Evolutionary conservation across 768 basidiomycete genomes (phyloP), one percentile per base, ranked within the genome.

Genomic region (Podaxis sp.): DNA sequence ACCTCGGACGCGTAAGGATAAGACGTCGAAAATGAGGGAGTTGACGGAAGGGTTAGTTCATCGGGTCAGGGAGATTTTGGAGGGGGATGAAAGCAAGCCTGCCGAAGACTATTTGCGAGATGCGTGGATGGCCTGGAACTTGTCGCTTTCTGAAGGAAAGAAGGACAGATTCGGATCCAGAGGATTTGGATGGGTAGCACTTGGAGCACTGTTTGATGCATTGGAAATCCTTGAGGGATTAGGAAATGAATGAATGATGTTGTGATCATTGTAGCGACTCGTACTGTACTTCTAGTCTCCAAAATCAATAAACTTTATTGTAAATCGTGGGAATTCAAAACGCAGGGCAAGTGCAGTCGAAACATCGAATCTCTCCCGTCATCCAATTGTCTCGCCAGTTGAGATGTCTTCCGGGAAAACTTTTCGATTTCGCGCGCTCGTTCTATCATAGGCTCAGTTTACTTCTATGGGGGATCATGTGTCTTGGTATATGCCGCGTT

Each of bases 141-240:
- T 87, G 15, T 77, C 61, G n/a, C 42, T 62, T n/a, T 40, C 80
- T 0, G 68, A 72, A 6, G 55, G 72, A 2, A 52, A 63, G 53
- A 58, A 70, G 22, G 69, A 73, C 13, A 63, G 64, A 9, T 88
- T 87, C 63, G 87, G 87, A 0, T 84, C 82, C 17, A 77, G 80
- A 58, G 86, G 82, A 67, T 89, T 87, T 69, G 79, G 81, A 33
- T 88, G 84, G 82, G 68, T 89, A 24, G 80, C 83, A 5, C 71
- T 89, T 44, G 82, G 84, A 1, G 77, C 78, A 6, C 75, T 86
- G 22, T 87, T 88, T 59, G 86, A 87, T 49, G 75, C 76, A 26
- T 70, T 80, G 6, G 17, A 22, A n/a, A 9, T 22, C 15, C 42
- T 62, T 12, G 61, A 62, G 53, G 61, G 55, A 12, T 7, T n/a